These are phyloP conservation scores for Alternaria atra DNA, from an alignment of 2,329 filamentous ascomycete species.

Conservation along the genomic window DNA sequence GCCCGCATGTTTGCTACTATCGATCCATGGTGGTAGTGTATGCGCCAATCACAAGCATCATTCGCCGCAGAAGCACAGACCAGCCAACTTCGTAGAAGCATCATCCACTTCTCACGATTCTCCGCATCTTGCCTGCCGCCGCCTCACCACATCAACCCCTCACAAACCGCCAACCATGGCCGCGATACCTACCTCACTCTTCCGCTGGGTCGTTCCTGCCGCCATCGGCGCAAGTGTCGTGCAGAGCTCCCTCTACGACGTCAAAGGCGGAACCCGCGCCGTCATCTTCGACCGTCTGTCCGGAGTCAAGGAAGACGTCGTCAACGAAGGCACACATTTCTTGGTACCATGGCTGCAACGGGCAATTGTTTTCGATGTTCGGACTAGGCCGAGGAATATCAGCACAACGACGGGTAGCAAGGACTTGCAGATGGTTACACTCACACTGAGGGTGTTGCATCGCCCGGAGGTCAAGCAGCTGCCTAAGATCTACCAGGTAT, in stretches of 20 bases:
- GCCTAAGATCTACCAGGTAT: constrained; percentile 98
- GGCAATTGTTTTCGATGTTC: constrained; percentile 94
- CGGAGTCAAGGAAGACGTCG: constrained; percentile 90
- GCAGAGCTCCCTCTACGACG: constrained; percentile 91
- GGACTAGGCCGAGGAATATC: constrained; percentile 97
- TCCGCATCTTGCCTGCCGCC: constrained; percentile 23
- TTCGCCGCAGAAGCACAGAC: constrained; percentile 25
- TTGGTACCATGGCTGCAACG: constrained; percentile 94
- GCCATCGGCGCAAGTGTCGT: constrained; percentile 72
- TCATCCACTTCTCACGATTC: constrained; percentile 23
- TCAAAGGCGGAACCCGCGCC: constrained; percentile 90
- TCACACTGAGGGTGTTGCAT: constrained; percentile 95
- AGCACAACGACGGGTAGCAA: constrained; percentile 97
- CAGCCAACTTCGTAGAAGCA: constrained; percentile 11
- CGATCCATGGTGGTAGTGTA: background rate
- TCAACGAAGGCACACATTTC: constrained; percentile 98
- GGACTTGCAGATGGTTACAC: constrained; percentile 99
- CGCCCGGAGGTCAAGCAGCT: constrained; percentile 90
- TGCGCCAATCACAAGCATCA: constrained; percentile 26
- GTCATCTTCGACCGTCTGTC: constrained; percentile 96
- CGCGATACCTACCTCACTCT: constrained; percentile 46
- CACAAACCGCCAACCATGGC: constrained; percentile 46
- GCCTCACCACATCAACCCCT: constrained; percentile 28
- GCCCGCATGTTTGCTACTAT: background rate
- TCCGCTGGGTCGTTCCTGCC: constrained; percentile 72